Conservation (phyloP, 2,329 filamentous ascomycete genomes). For the Cladosporium sp. region DNA sequence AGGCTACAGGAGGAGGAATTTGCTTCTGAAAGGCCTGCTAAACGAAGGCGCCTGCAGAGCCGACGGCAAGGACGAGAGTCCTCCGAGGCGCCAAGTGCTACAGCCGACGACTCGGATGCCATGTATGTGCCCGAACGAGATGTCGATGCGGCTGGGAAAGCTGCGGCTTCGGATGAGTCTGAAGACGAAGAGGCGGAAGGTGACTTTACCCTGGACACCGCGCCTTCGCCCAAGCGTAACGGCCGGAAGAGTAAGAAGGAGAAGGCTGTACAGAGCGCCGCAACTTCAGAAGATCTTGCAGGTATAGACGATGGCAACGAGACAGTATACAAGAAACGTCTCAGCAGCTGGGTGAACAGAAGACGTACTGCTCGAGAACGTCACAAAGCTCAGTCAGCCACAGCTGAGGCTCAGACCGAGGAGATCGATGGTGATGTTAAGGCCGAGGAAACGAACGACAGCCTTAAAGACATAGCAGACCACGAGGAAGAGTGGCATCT, state of each 20-base stretch:
- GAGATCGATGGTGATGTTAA: neutral
- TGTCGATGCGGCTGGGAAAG: slow-evolving; percentile 36
- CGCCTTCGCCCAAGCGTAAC: slow-evolving; percentile 38
- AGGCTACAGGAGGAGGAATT: slow-evolving; percentile 33
- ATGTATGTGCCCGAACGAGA: slow-evolving; percentile 38
- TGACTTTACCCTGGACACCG: slow-evolving; percentile 32
- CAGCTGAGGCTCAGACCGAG: slow-evolving; percentile 11
- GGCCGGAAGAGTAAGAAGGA: slow-evolving; percentile 28
- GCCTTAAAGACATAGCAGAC: slow-evolving; percentile 31
- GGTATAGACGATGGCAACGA: slow-evolving; percentile 88
- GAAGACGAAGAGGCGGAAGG: slow-evolving; percentile 35
- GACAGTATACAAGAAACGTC: slow-evolving; percentile 67
- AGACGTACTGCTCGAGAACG: slow-evolving; percentile 56
- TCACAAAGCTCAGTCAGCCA: slow-evolving; percentile 17
- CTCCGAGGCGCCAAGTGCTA: slow-evolving; percentile 23
- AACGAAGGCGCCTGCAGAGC: slow-evolving; percentile 36
- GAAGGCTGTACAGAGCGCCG: slow-evolving; percentile 22
- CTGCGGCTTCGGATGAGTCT: slow-evolving; percentile 26
- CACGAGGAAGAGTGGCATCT: slow-evolving; percentile 68
- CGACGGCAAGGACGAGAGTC: slow-evolving; percentile 20
- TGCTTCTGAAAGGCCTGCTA: slow-evolving; percentile 37
- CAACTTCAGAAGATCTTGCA: slow-evolving; percentile 51
- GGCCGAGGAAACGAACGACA: slow-evolving; percentile 32
- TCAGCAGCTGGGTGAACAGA: slow-evolving; percentile 69
- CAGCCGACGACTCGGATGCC: slow-evolving; percentile 35